Percentiles rank a stretch among this genome's conserved stretches.
Conservation (phyloP, 495 filamentous ascomycete species). For the Hypoxylon trugodes region DNA sequence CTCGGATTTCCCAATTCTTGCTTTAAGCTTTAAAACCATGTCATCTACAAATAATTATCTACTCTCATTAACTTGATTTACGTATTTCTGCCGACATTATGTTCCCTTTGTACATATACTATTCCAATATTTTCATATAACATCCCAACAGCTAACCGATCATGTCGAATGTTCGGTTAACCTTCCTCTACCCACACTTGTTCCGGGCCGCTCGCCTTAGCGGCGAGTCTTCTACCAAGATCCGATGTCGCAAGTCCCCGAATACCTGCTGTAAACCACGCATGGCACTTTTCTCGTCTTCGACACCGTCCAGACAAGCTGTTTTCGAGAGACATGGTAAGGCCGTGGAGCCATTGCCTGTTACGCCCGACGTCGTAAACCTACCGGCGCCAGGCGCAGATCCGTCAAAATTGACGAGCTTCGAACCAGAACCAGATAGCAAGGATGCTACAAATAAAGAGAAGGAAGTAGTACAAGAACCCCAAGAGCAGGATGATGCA, state of each 20-base stretch:
- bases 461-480: constrained; percentile 21
- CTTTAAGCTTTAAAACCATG: constrained; percentile 9
- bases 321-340: constrained; percentile 66
- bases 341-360: constrained; percentile 65
- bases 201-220: constrained; percentile 57
- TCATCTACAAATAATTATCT: constrained; percentile 7
- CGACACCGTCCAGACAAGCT: constrained; percentile 44
- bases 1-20: constrained; percentile 3
- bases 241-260: constrained; percentile 49
- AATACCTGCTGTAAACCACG: constrained; percentile 44
- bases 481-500: constrained; percentile 20
- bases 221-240: constrained; percentile 50
- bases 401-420: constrained; percentile 19
- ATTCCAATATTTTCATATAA: constrained; percentile 11
- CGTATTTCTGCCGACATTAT: constrained; percentile 22
- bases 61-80: constrained; percentile 3
- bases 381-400: constrained; percentile 34
- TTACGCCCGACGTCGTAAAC: constrained; percentile 31
- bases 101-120: constrained; percentile 22
- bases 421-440: constrained; percentile 3
- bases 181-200: constrained; percentile 78
- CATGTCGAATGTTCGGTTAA: constrained; percentile 75
- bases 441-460: constrained; percentile 38
- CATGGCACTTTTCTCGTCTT: constrained; percentile 45
- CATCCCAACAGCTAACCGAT: constrained; percentile 21